Evolutionary conservation across 208 protist species (phyloP).

Genomic region (Phytomonas francai): DNA sequence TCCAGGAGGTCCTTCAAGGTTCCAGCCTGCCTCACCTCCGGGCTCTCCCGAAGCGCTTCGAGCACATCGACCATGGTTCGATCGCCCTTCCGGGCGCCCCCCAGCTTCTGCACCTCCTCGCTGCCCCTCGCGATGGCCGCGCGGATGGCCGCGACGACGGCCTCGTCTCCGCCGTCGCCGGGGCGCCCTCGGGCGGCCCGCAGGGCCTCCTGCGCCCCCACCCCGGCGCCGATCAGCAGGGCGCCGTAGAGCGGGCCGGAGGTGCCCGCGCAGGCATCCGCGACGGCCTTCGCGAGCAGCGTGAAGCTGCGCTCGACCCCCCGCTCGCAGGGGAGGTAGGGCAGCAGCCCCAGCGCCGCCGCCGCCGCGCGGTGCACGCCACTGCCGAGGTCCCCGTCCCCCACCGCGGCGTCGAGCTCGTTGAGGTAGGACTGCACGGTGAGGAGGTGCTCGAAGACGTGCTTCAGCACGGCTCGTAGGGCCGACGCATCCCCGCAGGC

Average conservation of each 20-base stretch:
- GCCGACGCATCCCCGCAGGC: neutral
- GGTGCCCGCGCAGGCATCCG: conserved; percentile 45
- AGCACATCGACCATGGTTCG: conserved; percentile 71
- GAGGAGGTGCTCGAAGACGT: conserved; percentile 25
- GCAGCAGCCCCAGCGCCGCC: conserved; percentile 25
- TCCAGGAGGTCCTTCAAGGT: conserved; percentile 27
- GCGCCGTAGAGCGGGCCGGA: conserved; percentile 62
- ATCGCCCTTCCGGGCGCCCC: conserved; percentile 36
- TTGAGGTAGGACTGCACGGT: conserved; percentile 35
- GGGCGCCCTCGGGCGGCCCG: conserved; percentile 4
- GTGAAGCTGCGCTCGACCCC: conserved; percentile 25
- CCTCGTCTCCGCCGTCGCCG: neutral
- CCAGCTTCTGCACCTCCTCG: conserved; percentile 35
- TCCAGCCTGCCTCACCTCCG: conserved; percentile 21
- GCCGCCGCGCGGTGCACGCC: conserved; percentile 32
- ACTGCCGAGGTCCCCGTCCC: conserved; percentile 60
- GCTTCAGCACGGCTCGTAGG: conserved; percentile 13
- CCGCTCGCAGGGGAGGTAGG: conserved; percentile 32
- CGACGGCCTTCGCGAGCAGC: conserved; percentile 40
- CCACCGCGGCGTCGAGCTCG: conserved; percentile 45
- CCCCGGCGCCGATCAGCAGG: conserved; percentile 34
- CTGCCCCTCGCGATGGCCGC: conserved; percentile 26
- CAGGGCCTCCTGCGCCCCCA: conserved; percentile 18
- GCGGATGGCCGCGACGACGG: conserved; percentile 20
- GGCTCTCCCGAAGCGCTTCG: conserved; percentile 22